A percentile compares a stretch with the other conserved stretches of the same genome.
phyloP scores from a whole-genome alignment of 1,139 yeast species.

The Diutina neorugosa region DNA sequence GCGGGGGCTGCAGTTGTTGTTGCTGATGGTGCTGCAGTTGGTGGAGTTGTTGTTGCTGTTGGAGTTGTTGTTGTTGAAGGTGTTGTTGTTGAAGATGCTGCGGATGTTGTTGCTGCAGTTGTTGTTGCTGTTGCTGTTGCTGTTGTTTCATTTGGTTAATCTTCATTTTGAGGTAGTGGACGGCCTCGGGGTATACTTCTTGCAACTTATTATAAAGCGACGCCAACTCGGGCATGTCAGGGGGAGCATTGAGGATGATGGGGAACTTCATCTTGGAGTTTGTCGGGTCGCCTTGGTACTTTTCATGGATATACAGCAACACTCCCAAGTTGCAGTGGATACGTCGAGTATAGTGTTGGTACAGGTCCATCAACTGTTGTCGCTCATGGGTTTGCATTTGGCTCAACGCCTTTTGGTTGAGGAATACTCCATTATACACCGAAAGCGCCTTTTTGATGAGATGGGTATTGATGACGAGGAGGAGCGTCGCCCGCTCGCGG shows the following conservation, averaged over 20 bases:
- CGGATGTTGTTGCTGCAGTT: conserved; percentile 3
- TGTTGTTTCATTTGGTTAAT: conserved; percentile 20
- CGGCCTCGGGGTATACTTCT: conserved; percentile 44
- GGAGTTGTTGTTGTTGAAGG: conserved; percentile 5
- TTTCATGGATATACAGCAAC: conserved; percentile 39
- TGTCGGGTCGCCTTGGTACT: conserved; percentile 25
- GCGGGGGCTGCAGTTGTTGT: background rate
- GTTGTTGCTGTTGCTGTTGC: conserved; percentile 1
- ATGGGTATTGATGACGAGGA: conserved; percentile 40
- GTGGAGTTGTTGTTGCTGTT: conserved; percentile 5
- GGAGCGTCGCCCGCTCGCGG: conserved; percentile 36
- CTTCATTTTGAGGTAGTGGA: conserved; percentile 35
- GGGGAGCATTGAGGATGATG: conserved; percentile 40
- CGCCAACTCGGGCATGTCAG: conserved; percentile 41
- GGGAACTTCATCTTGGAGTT: conserved; percentile 33
- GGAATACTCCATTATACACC: conserved; percentile 23
- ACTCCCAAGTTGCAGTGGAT: conserved; percentile 44
- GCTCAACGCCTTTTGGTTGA: conserved; percentile 23
- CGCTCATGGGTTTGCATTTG: conserved; percentile 26
- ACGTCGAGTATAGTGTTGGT: conserved; percentile 38
- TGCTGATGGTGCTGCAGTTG: conserved; percentile 4
- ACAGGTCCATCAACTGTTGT: conserved; percentile 29
- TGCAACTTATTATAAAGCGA: conserved; percentile 35
- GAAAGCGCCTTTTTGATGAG: conserved; percentile 37
- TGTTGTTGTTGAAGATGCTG: background rate